Evolutionary conservation across 306 rosid genomes (phyloP), one percentile per base, ranked within the genome.

Genomic region (Myrica gale): DNA sequence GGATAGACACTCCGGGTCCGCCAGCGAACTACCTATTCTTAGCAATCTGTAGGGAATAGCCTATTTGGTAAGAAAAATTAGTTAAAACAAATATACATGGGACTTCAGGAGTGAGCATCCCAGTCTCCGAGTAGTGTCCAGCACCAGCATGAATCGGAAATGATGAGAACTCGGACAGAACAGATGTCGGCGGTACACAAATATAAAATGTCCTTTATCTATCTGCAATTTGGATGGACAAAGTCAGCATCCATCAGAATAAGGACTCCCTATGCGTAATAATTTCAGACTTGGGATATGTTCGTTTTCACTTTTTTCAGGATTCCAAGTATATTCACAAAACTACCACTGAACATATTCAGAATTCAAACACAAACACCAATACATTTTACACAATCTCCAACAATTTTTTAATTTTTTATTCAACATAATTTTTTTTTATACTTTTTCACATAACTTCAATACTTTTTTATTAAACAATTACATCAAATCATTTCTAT

Each of bases 41-140:
- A 32, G 3, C 37, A 32, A 2, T 32, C 3, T 32, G 37, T 32
- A 32, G 37, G 37, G 37, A 26, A 26, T 26, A 26, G 32, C 0
- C 32, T 26, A 26, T 26, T 26, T 26, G 32, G 32, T 26, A 26
- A 53, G 23, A 32, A 42, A 21, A 1, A 56, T 51, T 13, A 7
- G 8, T 1, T 41, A 8, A 6, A 26, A 26, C 32, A 39, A 11
- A 41, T 10, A 44, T 23, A 68, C 19, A 4, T 41, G 76, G 67
- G 79, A 73, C 63, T 61, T 60, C 73, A 37, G 12, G 61, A 42
- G n/a, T 57, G 82, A 51, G 72, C 76, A 67, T 61, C 37, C 19
- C 23, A 55, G n/a, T 75, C 51, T 42, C 67, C 54, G 57, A 46
- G 15, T 63, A 2, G 37, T 68, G 21, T 52, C 68, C 68, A 54